Evolutionary conservation across 148 eudicot genomes (phyloP), one percentile per base, ranked within the genome.

Genomic region (Silene uniflora): DNA sequence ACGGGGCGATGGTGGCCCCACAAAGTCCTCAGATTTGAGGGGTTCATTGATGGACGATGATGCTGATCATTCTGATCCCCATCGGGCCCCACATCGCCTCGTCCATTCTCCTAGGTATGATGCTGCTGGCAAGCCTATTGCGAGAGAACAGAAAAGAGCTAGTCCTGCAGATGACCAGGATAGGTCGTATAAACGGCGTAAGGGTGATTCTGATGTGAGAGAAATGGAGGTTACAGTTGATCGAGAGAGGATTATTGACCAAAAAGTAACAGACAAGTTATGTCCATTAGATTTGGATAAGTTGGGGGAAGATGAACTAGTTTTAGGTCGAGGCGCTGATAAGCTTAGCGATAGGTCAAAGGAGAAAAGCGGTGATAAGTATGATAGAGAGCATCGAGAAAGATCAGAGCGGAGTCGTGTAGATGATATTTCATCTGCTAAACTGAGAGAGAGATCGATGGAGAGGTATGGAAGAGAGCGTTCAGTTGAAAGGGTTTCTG

Each of bases 391-490:
- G 21, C 76, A 86, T 69, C 79, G 88, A 83, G 98, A 93, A 69
- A 83, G 90, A 69, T 67, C 86, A 22, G 98, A 93, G 60, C 91
- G 93, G 21, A 60, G 77, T 78, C 93, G 92, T 46, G 83, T 82
- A 65, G 97, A 92, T 72, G 99, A 95, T 74, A 25, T 73, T 71
- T 16, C 85, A 70, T 75, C 83, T 61, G 92, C 92, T 71, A 95
- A 88, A 80, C 62, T 80, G 39, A 90, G 97, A 79, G 97, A 87
- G 63, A 87, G 91, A 79, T 95, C 98, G 60, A 78, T 89, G 82
- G 98, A 94, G 80, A 85, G 93, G 77, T 84, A 94, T 81, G 90
- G 87, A 67, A 86, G 96, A 86, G 98, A 95, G 62, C 89, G 91
- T 62, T 94, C 97, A 27, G 85, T 90, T 58, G 98, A 93, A 79